phyloP scores from a whole-genome alignment of 2,329 filamentous ascomycete genomes.

The Fusarium sp. region DNA sequence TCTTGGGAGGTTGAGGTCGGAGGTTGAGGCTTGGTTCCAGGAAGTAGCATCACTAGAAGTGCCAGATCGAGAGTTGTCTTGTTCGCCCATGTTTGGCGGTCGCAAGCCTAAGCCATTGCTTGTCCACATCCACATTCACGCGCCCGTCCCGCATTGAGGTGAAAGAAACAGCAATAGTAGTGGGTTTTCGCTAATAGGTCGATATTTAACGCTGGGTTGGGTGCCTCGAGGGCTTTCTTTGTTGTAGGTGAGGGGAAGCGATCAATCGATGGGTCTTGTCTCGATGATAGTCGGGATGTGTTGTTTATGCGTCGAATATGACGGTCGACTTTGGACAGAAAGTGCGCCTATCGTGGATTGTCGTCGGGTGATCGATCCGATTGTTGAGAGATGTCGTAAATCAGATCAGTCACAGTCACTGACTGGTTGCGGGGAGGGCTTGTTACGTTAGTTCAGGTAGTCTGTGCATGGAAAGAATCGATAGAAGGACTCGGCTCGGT shows the following conservation, averaged over 20 bases:
- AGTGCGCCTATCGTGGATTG: constrained; percentile 11
- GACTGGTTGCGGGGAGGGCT: constrained; percentile 44
- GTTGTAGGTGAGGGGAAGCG: constrained; percentile 5
- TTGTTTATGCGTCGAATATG: neutral
- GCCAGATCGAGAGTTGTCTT: constrained; percentile 51
- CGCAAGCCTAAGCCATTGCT: constrained; percentile 60
- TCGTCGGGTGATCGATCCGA: constrained; percentile 14
- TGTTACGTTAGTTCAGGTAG: constrained; percentile 24
- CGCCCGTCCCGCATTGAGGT: constrained; percentile 49
- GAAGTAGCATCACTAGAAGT: constrained; percentile 50
- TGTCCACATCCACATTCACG: constrained; percentile 53
- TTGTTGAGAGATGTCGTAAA: constrained; percentile 23
- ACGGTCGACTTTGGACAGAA: neutral
- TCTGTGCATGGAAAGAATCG: constrained; percentile 23
- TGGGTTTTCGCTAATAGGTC: constrained; percentile 5
- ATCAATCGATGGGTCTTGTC: constrained; percentile 1
- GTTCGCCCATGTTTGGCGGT: constrained; percentile 60
- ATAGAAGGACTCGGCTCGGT: neutral
- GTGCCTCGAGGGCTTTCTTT: constrained; percentile 21
- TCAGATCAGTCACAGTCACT: constrained; percentile 18
- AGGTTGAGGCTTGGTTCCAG: constrained; percentile 49
- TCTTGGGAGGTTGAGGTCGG: constrained; percentile 45
- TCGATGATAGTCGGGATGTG: neutral
- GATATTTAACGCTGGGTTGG: constrained; percentile 14
- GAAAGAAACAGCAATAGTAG: constrained; percentile 17